Conservation (phyloP, 2,329 filamentous ascomycete genomes). For the Aspergillus sojae region DNA sequence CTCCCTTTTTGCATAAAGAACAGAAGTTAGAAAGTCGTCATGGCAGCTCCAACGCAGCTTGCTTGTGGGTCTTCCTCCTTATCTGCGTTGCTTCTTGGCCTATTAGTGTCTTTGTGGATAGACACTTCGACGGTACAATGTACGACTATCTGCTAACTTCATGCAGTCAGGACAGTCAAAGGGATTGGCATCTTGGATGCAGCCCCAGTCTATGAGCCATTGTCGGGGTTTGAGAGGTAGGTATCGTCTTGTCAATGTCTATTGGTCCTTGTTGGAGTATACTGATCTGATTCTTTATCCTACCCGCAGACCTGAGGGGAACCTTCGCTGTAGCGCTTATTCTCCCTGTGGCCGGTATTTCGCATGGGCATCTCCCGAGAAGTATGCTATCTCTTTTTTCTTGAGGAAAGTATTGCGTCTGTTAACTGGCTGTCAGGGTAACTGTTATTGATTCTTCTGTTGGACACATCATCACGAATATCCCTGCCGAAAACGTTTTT, state of each 20-base stretch:
- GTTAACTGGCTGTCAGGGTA: slow-evolving; percentile 58
- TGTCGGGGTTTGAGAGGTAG: slow-evolving; percentile 73
- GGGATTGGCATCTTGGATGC: slow-evolving; percentile 92
- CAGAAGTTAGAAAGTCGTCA: slow-evolving; percentile 43
- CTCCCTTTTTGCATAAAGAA: slow-evolving; percentile 9
- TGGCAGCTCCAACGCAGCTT: slow-evolving; percentile 92
- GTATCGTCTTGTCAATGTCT: neutral
- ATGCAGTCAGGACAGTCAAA: slow-evolving; percentile 86
- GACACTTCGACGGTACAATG: neutral
- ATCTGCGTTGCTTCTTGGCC: neutral
- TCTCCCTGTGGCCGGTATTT: slow-evolving; percentile 96
- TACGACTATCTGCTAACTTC: slow-evolving; percentile 21
- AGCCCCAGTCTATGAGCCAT: slow-evolving; percentile 80
- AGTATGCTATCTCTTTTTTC: slow-evolving; percentile 45
- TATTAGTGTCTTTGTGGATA: neutral
- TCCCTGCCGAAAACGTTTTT: slow-evolving; percentile 82
- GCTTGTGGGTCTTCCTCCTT: slow-evolving; percentile 62
- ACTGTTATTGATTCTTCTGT: slow-evolving; percentile 79
- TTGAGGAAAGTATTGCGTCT: slow-evolving; percentile 3
- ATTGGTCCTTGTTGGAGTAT: neutral
- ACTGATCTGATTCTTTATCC: slow-evolving; percentile 15
- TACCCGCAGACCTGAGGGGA: slow-evolving; percentile 76
- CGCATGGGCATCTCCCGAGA: slow-evolving; percentile 86
- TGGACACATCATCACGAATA: slow-evolving; percentile 72
- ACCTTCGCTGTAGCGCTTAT: slow-evolving; percentile 91